Evolutionary conservation across 2,329 filamentous ascomycete species (phyloP).

Genomic region (Curvularia sp.): DNA sequence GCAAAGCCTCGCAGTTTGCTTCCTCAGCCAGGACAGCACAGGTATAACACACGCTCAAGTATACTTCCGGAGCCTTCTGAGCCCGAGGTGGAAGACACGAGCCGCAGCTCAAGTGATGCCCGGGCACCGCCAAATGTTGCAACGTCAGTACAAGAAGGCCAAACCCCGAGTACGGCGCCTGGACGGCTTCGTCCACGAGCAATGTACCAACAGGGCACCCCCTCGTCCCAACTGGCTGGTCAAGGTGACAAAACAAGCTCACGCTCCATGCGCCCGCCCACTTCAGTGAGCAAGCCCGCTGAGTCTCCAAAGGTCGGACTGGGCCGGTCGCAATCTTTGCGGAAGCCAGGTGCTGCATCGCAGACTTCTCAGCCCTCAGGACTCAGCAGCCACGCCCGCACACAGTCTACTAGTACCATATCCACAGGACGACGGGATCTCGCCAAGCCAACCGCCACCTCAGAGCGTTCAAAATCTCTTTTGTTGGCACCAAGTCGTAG

Average conservation of each 20-base stretch:
- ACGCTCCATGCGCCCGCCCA: slow-evolving; percentile 29
- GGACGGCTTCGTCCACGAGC: slow-evolving; percentile 42
- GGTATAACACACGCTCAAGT: slow-evolving; percentile 21
- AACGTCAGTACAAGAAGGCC: slow-evolving; percentile 3
- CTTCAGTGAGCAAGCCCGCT: slow-evolving; percentile 29
- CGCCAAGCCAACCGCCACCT: slow-evolving; percentile 19
- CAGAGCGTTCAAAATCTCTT: slow-evolving; percentile 39
- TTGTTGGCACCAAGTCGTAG: slow-evolving; percentile 21
- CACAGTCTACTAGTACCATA: slow-evolving; percentile 37
- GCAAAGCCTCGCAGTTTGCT: slow-evolving; percentile 40
- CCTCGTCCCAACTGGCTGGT: slow-evolving; percentile 14
- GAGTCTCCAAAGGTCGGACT: slow-evolving; percentile 28
- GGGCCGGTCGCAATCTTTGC: slow-evolving; percentile 41
- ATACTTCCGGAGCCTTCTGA: slow-evolving; percentile 12
- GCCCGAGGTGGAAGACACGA: slow-evolving; percentile 5
- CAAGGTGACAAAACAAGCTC: slow-evolving; percentile 16
- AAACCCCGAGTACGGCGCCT: slow-evolving; percentile 6
- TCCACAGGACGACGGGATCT: slow-evolving; percentile 23
- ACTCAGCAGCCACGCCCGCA: slow-evolving; percentile 32
- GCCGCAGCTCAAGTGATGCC: neutral
- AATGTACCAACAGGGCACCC: slow-evolving; percentile 37
- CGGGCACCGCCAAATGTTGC: slow-evolving; percentile 1
- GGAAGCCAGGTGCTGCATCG: slow-evolving; percentile 33
- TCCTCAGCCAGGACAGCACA: slow-evolving; percentile 45
- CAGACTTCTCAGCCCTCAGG: slow-evolving; percentile 24